Evolutionary conservation across 2,329 filamentous ascomycete genomes (phyloP).

Genomic region (Xylariaceae sp.): DNA sequence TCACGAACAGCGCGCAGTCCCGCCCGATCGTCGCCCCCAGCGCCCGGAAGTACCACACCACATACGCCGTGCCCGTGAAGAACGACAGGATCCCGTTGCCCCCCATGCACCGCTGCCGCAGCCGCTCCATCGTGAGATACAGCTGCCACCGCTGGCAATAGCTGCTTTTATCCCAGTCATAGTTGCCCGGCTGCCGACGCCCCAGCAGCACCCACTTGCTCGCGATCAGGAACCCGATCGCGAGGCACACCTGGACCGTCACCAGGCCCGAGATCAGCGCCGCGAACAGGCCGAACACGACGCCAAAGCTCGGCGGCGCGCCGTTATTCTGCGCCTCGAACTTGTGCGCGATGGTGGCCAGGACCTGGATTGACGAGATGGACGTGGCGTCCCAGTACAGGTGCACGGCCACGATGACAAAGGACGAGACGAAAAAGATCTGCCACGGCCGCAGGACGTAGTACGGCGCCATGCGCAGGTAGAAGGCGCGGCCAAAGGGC

Average conservation of each 20-base stretch:
- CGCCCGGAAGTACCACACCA: constrained; percentile 48
- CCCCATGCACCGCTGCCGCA: constrained; percentile 46
- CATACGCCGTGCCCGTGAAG: constrained; percentile 49
- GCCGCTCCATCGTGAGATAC: constrained; percentile 46
- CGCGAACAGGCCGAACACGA: constrained; percentile 37
- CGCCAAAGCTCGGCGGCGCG: constrained; percentile 13
- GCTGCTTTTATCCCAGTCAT: constrained; percentile 52
- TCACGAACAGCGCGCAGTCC: constrained; percentile 52
- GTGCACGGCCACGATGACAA: constrained; percentile 40
- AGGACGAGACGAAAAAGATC: constrained; percentile 47
- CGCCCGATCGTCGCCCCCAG: constrained; percentile 50
- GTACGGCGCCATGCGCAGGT: constrained; percentile 46
- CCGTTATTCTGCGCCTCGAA: background rate
- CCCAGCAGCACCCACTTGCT: constrained; percentile 51
- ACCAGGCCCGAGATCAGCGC: constrained; percentile 38
- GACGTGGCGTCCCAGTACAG: constrained; percentile 49
- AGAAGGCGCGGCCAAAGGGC: constrained; percentile 54
- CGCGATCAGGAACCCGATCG: constrained; percentile 38
- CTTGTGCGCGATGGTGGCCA: constrained; percentile 3
- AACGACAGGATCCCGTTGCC: constrained; percentile 47
- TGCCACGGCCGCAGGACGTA: constrained; percentile 41
- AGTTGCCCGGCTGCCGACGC: constrained; percentile 45
- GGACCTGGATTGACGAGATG: constrained; percentile 43
- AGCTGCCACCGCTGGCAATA: constrained; percentile 58
- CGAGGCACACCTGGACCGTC: constrained; percentile 37